Conservation (phyloP, 192 early-diverging fungal genomes). For the Powellomyces hirtus region DNA sequence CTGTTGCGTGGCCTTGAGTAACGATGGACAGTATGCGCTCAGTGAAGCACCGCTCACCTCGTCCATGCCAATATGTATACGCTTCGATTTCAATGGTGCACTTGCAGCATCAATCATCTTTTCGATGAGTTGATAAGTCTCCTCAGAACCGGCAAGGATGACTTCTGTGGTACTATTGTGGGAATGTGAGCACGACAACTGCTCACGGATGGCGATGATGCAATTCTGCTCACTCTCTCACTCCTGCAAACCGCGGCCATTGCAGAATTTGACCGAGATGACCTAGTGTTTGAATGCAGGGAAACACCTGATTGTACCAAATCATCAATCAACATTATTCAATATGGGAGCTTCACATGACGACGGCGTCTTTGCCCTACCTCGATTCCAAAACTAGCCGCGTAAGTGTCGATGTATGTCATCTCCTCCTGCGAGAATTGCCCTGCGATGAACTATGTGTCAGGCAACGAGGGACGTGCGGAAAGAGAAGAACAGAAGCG, state of each 20-base stretch:
- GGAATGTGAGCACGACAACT: background rate
- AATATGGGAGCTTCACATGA: background rate
- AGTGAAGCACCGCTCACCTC: conserved; percentile 55
- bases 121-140: conserved; percentile 77
- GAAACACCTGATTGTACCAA: conserved; percentile 40
- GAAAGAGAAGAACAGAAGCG: too few species aligned
- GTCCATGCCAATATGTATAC: conserved; percentile 88
- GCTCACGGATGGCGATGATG: too few species aligned
- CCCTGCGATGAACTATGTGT: conserved; percentile 35
- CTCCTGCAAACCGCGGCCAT: conserved; percentile 76
- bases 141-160: conserved; percentile 64
- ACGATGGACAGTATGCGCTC: background rate
- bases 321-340: background rate
- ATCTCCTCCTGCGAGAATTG: conserved; percentile 76
- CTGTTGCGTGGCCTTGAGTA: background rate
- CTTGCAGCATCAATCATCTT: conserved; percentile 67
- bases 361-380: conserved; percentile 31
- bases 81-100: conserved; percentile 68
- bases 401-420: conserved; percentile 73
- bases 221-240: conserved; percentile 63
- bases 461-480: too few species aligned
- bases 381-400: conserved; percentile 72
- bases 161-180: conserved; percentile 71
- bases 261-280: conserved; percentile 87
- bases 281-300: conserved; percentile 88